Conservation (phyloP, 306 rosid genomes). For the Begonia masoniana region DNA sequence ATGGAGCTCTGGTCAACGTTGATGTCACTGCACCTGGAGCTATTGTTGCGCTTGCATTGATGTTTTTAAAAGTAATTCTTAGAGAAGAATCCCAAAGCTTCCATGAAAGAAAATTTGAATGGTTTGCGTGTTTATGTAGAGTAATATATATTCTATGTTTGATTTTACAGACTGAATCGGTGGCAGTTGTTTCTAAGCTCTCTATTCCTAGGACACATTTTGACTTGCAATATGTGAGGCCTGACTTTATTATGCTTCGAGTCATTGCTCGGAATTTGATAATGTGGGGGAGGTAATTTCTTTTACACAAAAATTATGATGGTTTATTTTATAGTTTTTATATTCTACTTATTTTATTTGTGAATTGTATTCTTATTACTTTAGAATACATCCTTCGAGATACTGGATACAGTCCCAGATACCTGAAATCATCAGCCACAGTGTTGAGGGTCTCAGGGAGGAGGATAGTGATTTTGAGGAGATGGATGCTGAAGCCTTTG, state of each 20-base stretch:
- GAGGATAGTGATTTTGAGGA: slow-evolving; percentile 59
- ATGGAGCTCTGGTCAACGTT: slow-evolving; percentile 70
- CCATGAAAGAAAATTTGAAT: too few species aligned
- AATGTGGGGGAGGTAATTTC: slow-evolving; percentile 89
- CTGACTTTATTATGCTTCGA: slow-evolving; percentile 95
- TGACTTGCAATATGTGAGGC: slow-evolving; percentile 93
- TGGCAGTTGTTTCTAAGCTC: slow-evolving; percentile 73
- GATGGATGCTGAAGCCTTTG: slow-evolving; percentile 76
- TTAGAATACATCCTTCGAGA: slow-evolving; percentile 80
- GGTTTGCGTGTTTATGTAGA: background rate
- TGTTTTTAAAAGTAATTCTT: slow-evolving; percentile 70
- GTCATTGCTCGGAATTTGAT: slow-evolving; percentile 88
- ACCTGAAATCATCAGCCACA: slow-evolving; percentile 60
- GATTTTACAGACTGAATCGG: slow-evolving; percentile 67
- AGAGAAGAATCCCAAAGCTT: background rate
- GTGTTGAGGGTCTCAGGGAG: slow-evolving; percentile 50
- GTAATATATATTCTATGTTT: background rate
- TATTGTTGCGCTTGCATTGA: slow-evolving; percentile 75
- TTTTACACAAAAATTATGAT: slow-evolving; percentile 10
- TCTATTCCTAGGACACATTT: slow-evolving; percentile 67
- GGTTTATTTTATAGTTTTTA: background rate
- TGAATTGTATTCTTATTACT: slow-evolving; percentile 10
- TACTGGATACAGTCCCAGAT: slow-evolving; percentile 89
- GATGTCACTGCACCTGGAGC: slow-evolving; percentile 99
- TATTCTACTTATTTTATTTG: too few species aligned